Conservation (phyloP, 441 rosid genomes). For the Croton laevigatus region DNA sequence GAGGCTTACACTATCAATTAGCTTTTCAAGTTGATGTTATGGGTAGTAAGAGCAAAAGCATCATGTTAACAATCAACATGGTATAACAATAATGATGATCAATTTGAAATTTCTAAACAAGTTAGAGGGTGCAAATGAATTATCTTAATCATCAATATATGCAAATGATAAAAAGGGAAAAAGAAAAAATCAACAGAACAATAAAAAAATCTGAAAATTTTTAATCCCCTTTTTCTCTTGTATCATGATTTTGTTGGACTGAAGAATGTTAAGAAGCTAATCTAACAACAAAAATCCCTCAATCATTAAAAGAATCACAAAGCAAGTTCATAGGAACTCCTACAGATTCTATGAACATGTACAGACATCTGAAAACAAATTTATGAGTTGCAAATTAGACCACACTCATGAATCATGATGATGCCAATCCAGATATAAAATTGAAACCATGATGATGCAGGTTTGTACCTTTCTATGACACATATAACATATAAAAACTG, state of each 20-base stretch:
- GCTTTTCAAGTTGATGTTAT: too few relatives aligned
- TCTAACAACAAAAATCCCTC: background rate
- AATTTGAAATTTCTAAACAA: too few relatives aligned
- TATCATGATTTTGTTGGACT: background rate
- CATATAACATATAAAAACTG: slow-evolving; percentile 93
- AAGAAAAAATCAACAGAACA: background rate
- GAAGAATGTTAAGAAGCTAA: background rate
- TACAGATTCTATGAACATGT: background rate
- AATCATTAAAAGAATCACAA: background rate
- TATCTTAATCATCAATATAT: background rate
- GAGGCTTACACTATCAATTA: too few relatives aligned
- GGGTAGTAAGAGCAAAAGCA: too few relatives aligned
- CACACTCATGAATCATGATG: background rate
- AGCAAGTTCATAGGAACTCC: background rate
- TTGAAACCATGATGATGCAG: background rate
- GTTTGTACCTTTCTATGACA: slow-evolving; percentile 78
- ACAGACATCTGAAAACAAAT: background rate
- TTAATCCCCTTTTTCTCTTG: background rate
- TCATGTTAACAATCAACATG: too few relatives aligned
- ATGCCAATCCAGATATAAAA: background rate
- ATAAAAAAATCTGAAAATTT: background rate
- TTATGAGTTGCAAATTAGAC: background rate
- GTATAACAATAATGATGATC: too few relatives aligned
- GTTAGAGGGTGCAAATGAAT: background rate
- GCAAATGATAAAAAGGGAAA: background rate